Conservation (phyloP, 2,329 filamentous ascomycete species). For the Pseudogymnoascus sp. region DNA sequence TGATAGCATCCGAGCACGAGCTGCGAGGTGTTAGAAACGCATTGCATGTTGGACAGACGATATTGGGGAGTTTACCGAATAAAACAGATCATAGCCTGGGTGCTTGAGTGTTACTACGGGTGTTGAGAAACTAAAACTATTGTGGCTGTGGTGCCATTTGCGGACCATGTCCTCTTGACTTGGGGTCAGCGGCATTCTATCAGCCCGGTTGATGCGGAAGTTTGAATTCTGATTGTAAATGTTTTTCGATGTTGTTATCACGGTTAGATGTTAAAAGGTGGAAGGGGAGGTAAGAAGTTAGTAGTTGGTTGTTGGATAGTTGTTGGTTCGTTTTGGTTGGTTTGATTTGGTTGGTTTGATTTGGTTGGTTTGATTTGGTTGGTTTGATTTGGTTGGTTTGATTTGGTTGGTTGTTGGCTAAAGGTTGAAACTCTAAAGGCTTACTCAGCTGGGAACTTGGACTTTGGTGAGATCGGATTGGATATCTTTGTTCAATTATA, state of each 20-base stretch:
- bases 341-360: too few species aligned
- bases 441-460: not conserved
- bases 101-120: not conserved
- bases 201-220: not conserved
- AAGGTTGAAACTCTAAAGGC: not conserved
- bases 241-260: not conserved
- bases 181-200: not conserved
- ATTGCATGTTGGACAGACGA: not conserved
- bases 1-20: not conserved
- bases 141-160: not conserved
- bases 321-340: too few species aligned
- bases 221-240: not conserved
- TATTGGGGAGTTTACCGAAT: not conserved
- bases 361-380: too few species aligned
- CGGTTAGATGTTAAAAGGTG: not conserved
- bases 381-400: too few species aligned
- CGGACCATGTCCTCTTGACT: not conserved
- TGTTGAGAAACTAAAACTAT: not conserved
- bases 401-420: not conserved
- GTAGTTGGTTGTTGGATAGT: too few species aligned
- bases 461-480: not conserved
- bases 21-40: not conserved
- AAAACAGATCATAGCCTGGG: not conserved
- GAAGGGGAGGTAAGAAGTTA: not conserved
- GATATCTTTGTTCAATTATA: not conserved